Base-by-base conservation (phyloP, 2,329 filamentous ascomycete species). In the Colletotrichum costaricense region DNA sequence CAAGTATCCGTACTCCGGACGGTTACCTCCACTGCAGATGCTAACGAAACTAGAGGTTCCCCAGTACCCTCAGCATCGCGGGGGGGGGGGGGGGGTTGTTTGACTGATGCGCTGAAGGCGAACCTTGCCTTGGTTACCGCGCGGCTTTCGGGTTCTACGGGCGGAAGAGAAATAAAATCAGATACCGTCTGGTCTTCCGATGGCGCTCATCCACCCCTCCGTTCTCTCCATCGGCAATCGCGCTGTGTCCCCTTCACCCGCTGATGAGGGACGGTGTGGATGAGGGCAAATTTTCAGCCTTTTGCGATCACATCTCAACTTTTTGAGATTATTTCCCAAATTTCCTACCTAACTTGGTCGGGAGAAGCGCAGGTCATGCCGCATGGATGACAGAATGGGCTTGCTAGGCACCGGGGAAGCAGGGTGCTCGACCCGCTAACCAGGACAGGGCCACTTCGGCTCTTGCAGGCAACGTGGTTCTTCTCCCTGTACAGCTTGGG, bases 331-430 rank as follows among this genome's bases (percentile, higher is more conserved):
- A 26, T 42, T 30, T 16, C 28, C 11, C 70, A 65, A 49, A 16
- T 16, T 63, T 57, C 54, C 54, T 54, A 58, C 66, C 59, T 33
- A 70, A 60, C 60, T 62, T 26, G 70, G 59, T 60, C 63, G 59
- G 66, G 66, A 16, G 46, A 73, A 69, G 66, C 42, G 70, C 42
- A 16, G 22, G 22, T 58, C 69, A 52, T 58, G 42, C 57, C 42
- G 67, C 70, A 73, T 57, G 63, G 49, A 62, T 62, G 70, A 62
- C 46, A 62, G 70, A 70, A 73, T 62, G 35, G 70, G 70, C 67
- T 62, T 65, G 55, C 38, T 70, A 73, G 60, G 60, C 60, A 65
- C 70, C 70, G 70, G 70, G 70, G 70, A 73, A 73, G 70, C 70
- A 70, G 35, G 67, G 60, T 70, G 67, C 14, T 70, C 49, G 60